These are phyloP conservation scores for Chamaecyparis obtusa DNA, from an alignment of 75 land plant species.

Conservation along the genomic window DNA sequence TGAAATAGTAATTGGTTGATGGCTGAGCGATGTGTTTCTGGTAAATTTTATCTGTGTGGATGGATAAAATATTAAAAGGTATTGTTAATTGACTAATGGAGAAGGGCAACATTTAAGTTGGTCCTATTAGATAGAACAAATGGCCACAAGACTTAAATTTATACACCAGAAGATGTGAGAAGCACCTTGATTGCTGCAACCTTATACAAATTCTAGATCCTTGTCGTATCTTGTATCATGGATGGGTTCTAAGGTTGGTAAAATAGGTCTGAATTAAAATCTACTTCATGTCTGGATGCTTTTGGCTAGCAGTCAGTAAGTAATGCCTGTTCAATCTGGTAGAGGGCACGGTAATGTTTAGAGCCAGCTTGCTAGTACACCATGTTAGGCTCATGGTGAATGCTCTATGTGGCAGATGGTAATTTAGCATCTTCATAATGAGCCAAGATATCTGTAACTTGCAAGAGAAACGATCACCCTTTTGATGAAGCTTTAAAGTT, in stretches of 20 bases:
- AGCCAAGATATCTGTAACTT: no score
- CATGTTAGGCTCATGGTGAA: neutral
- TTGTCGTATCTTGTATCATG: neutral
- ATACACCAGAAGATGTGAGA: neutral
- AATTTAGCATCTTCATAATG: no score
- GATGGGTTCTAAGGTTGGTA: neutral
- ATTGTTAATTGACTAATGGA: neutral
- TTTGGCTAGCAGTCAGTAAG: neutral
- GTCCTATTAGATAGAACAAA: neutral
- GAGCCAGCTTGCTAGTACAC: neutral
- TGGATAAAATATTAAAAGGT: no score
- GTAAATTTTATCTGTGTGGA: no score
- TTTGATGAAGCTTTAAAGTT: no score
- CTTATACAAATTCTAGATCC: neutral
- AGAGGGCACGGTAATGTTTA: neutral
- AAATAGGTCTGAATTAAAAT: neutral
- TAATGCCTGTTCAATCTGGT: neutral
- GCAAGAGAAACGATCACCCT: no score
- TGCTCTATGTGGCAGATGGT: no score
- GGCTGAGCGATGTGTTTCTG: no score
- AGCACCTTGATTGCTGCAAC: neutral
- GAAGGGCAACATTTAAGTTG: neutral
- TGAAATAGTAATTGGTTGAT: neutral
- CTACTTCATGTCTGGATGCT: neutral
- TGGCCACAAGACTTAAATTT: neutral